Percentiles rank a stretch among this genome's conserved stretches.
These are phyloP conservation scores for Fistulifera solaris DNA, from an alignment of 108 stramenopile species.

Conservation along the genomic window DNA sequence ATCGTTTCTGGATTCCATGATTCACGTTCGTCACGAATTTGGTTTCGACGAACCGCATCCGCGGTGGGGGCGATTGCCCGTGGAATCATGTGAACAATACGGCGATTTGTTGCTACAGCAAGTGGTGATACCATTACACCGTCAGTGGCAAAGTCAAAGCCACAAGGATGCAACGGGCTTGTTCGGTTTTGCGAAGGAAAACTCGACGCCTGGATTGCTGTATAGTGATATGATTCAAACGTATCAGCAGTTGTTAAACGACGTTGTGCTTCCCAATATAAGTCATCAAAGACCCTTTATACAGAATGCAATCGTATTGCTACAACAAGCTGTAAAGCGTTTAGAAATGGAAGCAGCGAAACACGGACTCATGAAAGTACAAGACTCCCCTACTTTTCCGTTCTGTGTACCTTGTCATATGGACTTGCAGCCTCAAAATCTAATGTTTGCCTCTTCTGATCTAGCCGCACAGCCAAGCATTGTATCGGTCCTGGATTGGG, in stretches of 20 bases:
- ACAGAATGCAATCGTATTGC: neutral
- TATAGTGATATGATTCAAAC: neutral
- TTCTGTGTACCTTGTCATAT: slow-evolving; percentile 60
- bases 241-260: neutral
- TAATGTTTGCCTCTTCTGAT: slow-evolving; percentile 26
- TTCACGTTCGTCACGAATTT: slow-evolving; percentile 62
- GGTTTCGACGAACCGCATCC: slow-evolving; percentile 87
- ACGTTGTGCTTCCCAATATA: neutral
- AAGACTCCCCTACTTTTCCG: neutral
- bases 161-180: too few relatives aligned
- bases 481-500: slow-evolving; percentile 74
- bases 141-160: neutral
- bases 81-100: slow-evolving; percentile 48
- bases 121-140: slow-evolving; percentile 62
- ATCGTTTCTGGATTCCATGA: slow-evolving; percentile 42
- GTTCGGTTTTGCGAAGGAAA: neutral
- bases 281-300: neutral
- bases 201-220: neutral
- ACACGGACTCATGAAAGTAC: neutral
- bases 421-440: slow-evolving; percentile 84
- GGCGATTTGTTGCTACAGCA: slow-evolving; percentile 38
- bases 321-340: neutral
- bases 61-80: slow-evolving; percentile 69
- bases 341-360: neutral
- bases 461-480: neutral